These are phyloP conservation scores for Mortierella sp. DNA, from an alignment of 371 early-diverging fungal species.

Conservation along the genomic window DNA sequence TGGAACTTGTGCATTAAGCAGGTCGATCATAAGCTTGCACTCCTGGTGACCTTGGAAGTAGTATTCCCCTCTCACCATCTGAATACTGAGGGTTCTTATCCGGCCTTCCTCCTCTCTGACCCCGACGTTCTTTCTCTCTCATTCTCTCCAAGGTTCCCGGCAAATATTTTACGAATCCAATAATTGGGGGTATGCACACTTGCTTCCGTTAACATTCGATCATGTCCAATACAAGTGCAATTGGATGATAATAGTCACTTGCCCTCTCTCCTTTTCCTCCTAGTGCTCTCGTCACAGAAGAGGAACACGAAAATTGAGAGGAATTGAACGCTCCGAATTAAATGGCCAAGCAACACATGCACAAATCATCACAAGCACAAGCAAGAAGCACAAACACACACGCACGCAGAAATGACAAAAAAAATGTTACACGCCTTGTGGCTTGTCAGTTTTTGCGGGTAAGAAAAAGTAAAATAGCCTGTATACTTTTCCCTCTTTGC, in stretches of 20 bases:
- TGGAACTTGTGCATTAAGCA: too few relatives aligned
- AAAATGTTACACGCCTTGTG: background rate
- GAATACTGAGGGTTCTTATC: too few relatives aligned
- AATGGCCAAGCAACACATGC: background rate
- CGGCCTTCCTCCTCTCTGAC: background rate
- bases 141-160: background rate
- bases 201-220: background rate
- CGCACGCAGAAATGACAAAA: background rate
- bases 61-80: too few relatives aligned
- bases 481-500: background rate
- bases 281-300: background rate
- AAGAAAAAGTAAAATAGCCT: background rate
- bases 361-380: background rate
- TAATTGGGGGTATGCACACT: background rate
- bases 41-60: too few relatives aligned
- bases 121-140: too few relatives aligned
- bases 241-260: background rate
- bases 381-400: background rate
- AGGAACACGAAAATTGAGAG: background rate
- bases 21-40: too few relatives aligned
- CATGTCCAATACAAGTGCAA: background rate
- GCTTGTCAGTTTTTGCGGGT: background rate
- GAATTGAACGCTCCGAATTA: background rate
- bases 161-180: background rate
- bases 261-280: background rate